These are phyloP conservation scores for Avena atlantica DNA, from an alignment of 176 grass and related monocot genomes.

Conservation along the genomic window DNA sequence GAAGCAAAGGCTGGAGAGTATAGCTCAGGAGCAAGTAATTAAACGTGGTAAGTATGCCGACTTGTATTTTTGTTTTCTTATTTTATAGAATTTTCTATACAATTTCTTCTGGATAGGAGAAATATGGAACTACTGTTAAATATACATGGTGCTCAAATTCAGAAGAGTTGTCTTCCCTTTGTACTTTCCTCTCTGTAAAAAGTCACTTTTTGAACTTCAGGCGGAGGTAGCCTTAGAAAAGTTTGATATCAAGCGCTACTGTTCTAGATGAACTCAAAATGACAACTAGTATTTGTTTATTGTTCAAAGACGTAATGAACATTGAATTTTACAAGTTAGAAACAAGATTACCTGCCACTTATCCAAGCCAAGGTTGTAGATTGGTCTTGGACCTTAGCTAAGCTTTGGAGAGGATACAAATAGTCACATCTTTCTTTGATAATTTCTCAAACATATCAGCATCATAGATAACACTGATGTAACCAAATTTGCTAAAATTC, in stretches of 20 bases:
- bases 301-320: slow-evolving; percentile 14
- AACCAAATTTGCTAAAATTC: slow-evolving; percentile 18
- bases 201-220: slow-evolving; percentile 24
- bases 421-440: background rate
- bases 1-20: slow-evolving; percentile 86
- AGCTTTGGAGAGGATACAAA: slow-evolving; percentile 18
- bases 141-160: background rate
- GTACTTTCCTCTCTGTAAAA: slow-evolving; percentile 4
- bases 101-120: slow-evolving; percentile 1
- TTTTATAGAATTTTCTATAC: background rate
- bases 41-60: slow-evolving; percentile 74
- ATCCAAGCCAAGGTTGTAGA: background rate
- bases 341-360: slow-evolving; percentile 19
- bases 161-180: background rate
- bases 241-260: slow-evolving; percentile 1
- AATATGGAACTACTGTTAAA: slow-evolving; percentile 6
- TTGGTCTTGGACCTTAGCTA: slow-evolving; percentile 17
- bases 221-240: background rate
- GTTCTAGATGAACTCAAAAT: slow-evolving; percentile 8
- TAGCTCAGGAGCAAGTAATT: slow-evolving; percentile 89
- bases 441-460: background rate
- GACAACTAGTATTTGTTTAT: slow-evolving; percentile 14
- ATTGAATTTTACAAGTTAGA: background rate
- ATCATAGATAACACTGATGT: background rate
- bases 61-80: background rate